Percentiles rank a stretch among this genome's conserved stretches.
Evolutionary conservation across 1,139 yeast species (phyloP).

Genomic region (Meyerozyma guilliermondii): DNA sequence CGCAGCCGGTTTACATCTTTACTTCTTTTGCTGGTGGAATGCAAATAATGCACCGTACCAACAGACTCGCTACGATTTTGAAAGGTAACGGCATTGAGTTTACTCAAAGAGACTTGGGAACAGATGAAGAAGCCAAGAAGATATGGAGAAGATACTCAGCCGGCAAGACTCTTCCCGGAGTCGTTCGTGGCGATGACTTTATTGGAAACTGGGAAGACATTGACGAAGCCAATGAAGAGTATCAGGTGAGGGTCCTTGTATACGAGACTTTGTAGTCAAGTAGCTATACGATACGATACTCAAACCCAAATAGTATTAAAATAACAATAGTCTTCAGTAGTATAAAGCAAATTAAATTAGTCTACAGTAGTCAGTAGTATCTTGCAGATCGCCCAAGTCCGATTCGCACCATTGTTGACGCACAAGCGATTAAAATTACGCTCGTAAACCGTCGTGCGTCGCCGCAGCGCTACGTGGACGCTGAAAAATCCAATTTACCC

Average conservation of each 20-base stretch:
- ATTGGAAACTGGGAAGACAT: slow-evolving; percentile 79
- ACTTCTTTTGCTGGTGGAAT: slow-evolving; percentile 91
- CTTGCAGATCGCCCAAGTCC: too few relatives aligned
- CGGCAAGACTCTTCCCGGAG: slow-evolving; percentile 83
- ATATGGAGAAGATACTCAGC: slow-evolving; percentile 77
- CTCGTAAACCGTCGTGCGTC: not conserved
- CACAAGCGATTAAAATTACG: not conserved
- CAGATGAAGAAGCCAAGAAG: slow-evolving; percentile 80
- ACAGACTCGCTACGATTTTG: slow-evolving; percentile 69
- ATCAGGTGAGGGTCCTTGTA: slow-evolving; percentile 55
- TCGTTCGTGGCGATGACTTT: slow-evolving; percentile 85
- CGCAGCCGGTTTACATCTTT: slow-evolving; percentile 66
- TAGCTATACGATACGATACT: too few relatives aligned
- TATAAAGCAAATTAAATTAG: too few relatives aligned
- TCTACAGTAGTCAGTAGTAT: too few relatives aligned
- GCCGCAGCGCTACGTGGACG: not conserved
- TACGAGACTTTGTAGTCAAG: slow-evolving; percentile 41
- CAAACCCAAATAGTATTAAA: too few relatives aligned
- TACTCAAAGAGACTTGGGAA: slow-evolving; percentile 74
- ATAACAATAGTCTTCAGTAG: too few relatives aligned
- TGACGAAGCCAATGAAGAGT: slow-evolving; percentile 84
- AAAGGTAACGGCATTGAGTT: slow-evolving; percentile 70
- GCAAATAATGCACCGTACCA: slow-evolving; percentile 78
- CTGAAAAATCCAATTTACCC: not conserved
- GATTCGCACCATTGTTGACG: not conserved